phyloP scores from a whole-genome alignment of 345 rosid genomes.

The Brassica rapa region DNA sequence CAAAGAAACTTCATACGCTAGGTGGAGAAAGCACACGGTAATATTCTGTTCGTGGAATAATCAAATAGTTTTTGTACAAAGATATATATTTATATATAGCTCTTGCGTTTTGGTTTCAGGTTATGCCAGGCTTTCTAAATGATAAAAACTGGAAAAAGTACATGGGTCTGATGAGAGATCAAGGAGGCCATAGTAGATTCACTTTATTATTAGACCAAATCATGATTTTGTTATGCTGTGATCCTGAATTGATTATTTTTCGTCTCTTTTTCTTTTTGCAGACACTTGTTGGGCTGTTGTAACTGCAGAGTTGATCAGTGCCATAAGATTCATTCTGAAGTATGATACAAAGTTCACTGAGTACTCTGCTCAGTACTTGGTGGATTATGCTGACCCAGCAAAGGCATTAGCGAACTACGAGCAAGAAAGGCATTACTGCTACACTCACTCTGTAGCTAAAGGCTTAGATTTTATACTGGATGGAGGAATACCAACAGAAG shows the following conservation, averaged over 20 bases:
- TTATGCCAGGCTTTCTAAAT: not conserved
- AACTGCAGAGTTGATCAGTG: not conserved
- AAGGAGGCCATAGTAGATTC: not conserved
- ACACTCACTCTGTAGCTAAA: not conserved
- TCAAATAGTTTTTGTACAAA: not conserved
- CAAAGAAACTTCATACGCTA: not conserved
- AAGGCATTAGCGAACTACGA: not conserved
- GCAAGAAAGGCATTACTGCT: not conserved
- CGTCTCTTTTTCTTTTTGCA: not conserved
- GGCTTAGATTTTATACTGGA: not conserved
- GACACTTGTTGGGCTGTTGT: not conserved
- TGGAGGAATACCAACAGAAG: not conserved
- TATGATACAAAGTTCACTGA: not conserved
- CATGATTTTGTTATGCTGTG: not conserved
- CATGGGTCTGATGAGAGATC: not conserved
- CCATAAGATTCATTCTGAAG: not conserved
- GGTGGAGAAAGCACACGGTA: not conserved
- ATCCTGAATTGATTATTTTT: not conserved
- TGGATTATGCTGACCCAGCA: not conserved
- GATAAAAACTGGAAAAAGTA: not conserved
- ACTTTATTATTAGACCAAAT: not conserved
- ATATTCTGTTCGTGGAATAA: not conserved
- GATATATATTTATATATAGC: not conserved
- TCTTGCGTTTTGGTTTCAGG: not conserved
- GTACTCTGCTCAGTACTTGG: not conserved